Evolutionary conservation across 2,329 filamentous ascomycete genomes (phyloP).

Genomic region (Aspergillus fumigatus): DNA sequence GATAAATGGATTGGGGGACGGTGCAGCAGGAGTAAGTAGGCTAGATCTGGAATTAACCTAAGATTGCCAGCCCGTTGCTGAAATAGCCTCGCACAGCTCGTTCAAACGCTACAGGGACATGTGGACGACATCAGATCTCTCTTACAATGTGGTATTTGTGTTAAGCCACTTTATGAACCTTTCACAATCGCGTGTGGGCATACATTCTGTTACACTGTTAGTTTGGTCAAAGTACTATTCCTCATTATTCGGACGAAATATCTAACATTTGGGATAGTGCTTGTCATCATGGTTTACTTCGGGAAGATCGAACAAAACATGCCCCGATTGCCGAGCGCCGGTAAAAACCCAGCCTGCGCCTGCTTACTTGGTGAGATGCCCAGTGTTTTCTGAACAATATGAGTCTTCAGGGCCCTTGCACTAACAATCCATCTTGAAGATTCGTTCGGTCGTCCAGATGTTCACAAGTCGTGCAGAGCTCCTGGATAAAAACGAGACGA

Average conservation of each 20-base stretch:
- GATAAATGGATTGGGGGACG: constrained; percentile 10
- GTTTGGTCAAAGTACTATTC: constrained; percentile 18
- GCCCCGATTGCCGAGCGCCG: constrained; percentile 61
- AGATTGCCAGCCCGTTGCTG: constrained; percentile 4
- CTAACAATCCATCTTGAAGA: constrained; percentile 33
- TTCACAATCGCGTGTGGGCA: constrained; percentile 66
- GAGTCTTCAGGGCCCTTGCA: not conserved
- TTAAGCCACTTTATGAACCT: constrained; percentile 64
- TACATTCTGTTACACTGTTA: constrained; percentile 65
- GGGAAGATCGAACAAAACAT: constrained; percentile 58
- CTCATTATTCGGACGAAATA: not conserved
- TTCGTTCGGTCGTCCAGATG: constrained; percentile 61
- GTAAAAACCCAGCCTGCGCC: constrained; percentile 59
- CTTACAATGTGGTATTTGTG: constrained; percentile 65
- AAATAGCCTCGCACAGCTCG: constrained; percentile 25
- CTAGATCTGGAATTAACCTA: not conserved
- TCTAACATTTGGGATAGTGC: constrained; percentile 43
- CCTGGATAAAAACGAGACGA: constrained; percentile 59
- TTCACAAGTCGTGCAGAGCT: constrained; percentile 59
- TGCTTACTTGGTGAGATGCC: constrained; percentile 54
- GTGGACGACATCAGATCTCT: constrained; percentile 58
- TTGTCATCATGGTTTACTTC: constrained; percentile 53
- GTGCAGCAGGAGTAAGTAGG: constrained; percentile 29
- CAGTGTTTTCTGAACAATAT: not conserved
- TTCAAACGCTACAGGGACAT: constrained; percentile 47